Percentiles rank a stretch among this genome's conserved stretches.
Evolutionary conservation across 371 early-diverging fungal species (phyloP).

Genomic region (Apophysomyces sp.): DNA sequence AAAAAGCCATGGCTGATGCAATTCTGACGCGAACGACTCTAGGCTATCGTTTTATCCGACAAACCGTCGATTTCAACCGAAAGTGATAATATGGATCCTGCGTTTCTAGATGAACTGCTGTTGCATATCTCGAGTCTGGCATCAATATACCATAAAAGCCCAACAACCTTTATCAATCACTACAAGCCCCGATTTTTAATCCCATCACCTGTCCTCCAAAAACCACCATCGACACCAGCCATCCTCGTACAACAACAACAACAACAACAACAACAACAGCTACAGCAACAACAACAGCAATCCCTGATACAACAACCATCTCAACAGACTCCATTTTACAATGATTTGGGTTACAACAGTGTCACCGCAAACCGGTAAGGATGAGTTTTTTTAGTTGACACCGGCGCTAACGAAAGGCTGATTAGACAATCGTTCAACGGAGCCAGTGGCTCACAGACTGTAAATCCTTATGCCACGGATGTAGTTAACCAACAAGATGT

Average conservation of each 20-base stretch:
- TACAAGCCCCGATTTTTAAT: conserved; percentile 62
- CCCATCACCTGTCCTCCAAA: conserved; percentile 52
- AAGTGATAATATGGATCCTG: conserved; percentile 75
- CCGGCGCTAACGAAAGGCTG: not conserved
- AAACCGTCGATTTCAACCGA: conserved; percentile 93
- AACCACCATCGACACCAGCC: conserved; percentile 14
- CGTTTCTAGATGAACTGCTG: conserved; percentile 86
- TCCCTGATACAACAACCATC: not conserved
- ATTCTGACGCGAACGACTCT: conserved; percentile 7
- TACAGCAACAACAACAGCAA: conserved; percentile 10
- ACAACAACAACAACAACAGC: conserved; percentile 10
- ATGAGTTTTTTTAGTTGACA: not conserved
- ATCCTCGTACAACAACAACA: conserved; percentile 7
- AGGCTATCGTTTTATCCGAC: conserved; percentile 80
- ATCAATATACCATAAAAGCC: conserved; percentile 93
- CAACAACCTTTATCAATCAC: conserved; percentile 69
- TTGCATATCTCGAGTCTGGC: conserved; percentile 85
- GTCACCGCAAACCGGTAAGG: conserved; percentile 23
- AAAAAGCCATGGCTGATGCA: not conserved
- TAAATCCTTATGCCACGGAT: conserved; percentile 52
- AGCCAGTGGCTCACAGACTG: conserved; percentile 20
- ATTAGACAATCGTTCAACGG: conserved; percentile 24
- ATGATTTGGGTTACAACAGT: conserved; percentile 21
- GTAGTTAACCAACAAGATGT: conserved; percentile 29
- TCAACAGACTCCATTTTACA: conserved; percentile 10